Base-by-base conservation (phyloP, 208 protist genomes). In the Crithidia sp. region DNA sequence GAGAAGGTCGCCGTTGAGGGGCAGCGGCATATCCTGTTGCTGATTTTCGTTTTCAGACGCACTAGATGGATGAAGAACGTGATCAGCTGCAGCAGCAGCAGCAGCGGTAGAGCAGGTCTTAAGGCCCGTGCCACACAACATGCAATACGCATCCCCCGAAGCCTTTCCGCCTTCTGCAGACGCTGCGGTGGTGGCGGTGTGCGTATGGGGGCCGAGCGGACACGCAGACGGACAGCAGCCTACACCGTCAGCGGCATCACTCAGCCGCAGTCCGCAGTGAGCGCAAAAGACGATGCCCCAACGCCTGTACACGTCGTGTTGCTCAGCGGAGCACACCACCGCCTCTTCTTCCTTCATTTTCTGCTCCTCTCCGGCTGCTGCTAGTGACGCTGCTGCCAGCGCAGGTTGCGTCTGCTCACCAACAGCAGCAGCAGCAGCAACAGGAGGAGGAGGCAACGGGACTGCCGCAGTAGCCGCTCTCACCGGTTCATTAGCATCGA, bases 211-310 rank as follows among this genome's bases (percentile, higher is more conserved):
- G 7, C 19, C 59, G 2, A 67, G 60, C 53, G 65, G 67, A 56
- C 58, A 78, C 28, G 59, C 41, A 28, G 43, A 16, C 4, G 68
- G 56, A 8, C 53, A 50, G 55, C 19, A 56, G 47, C 5, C 3
- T 28, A 37, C 28, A 10, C 41, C 13, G 62, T 53, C 19, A 75
- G 16, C 28, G 55, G 67, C 17, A 49, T 49, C 45, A 13, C 12
- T 49, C 9, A 49, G 45, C 9, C 45, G 45, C 45, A 56, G 36
- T 7, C 76, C 81, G 16, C 72, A 85, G 43, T 12, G 36, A 3
- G 68, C 41, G 69, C 76, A 79, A 59, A 60, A 76, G 5, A 57
- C 45, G 36, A 79, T 77, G 58, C 76, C 68, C 55, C 73, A 71
- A 0, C 19, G 63, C 36, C 47, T 9, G 53, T 72, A 64, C 28